Conservation (phyloP, 805 yeast genomes). For the Yarrowia divulgata region DNA sequence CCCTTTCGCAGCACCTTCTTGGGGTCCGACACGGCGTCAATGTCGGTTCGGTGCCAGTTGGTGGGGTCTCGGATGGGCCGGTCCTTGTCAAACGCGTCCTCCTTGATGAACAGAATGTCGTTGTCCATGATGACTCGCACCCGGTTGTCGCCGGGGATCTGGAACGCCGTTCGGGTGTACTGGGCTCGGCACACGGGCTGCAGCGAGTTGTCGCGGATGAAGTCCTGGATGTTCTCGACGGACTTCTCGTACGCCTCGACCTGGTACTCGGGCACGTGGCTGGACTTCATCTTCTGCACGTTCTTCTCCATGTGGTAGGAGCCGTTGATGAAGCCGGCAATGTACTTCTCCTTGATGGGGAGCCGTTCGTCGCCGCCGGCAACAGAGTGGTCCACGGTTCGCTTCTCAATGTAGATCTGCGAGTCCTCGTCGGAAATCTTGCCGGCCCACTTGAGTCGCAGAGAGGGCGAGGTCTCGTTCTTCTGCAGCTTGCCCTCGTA, state of each 20-base stretch:
- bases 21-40: constrained; percentile 75
- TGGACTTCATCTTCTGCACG: constrained; percentile 66
- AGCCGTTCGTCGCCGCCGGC: constrained; percentile 59
- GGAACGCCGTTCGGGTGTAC: constrained; percentile 93
- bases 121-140: constrained; percentile 90
- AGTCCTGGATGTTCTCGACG: constrained; percentile 66
- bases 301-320: constrained; percentile 58
- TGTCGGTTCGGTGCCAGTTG: constrained; percentile 91
- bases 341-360: constrained; percentile 78
- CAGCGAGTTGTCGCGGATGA: constrained; percentile 68
- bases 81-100: constrained; percentile 82
- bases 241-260: constrained; percentile 61
- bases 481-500: constrained; percentile 85
- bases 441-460: constrained; percentile 92
- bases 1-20: constrained; percentile 80
- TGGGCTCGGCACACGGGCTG: constrained; percentile 88
- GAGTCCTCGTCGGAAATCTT: constrained; percentile 71
- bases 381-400: constrained; percentile 60
- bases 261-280: constrained; percentile 61
- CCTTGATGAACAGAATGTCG: constrained; percentile 85
- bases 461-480: constrained; percentile 70
- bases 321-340: constrained; percentile 73
- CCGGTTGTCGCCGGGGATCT: constrained; percentile 96
- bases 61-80: constrained; percentile 89
- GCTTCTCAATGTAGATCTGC: constrained; percentile 82